Conservation (phyloP, 768 basidiomycete species). For the Leccinum subtestaceum region DNA sequence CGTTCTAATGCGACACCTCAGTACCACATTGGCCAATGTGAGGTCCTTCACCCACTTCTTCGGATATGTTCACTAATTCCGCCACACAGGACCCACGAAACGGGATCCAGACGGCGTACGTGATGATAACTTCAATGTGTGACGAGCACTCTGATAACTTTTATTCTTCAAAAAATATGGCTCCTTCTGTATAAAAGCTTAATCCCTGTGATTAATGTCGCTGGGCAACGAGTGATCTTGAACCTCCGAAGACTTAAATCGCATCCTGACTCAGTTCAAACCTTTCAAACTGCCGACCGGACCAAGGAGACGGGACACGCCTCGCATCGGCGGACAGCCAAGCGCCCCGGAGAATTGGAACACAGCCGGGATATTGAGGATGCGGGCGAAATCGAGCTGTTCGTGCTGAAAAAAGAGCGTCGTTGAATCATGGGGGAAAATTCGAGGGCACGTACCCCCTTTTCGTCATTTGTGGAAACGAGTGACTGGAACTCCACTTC, state of each 20-base stretch:
- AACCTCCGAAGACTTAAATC: slow-evolving; percentile 10
- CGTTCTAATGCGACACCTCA: background rate
- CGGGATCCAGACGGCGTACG: slow-evolving; percentile 1
- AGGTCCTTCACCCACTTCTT: background rate
- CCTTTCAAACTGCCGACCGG: background rate
- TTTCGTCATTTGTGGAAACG: background rate
- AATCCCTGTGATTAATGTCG: slow-evolving; percentile 5
- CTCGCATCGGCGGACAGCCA: background rate
- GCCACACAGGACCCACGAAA: slow-evolving; percentile 3
- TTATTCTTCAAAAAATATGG: background rate
- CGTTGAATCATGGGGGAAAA: background rate
- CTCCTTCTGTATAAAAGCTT: background rate
- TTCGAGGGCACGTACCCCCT: background rate
- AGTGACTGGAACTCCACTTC: too few species aligned
- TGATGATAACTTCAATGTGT: background rate
- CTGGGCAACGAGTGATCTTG: slow-evolving; percentile 19
- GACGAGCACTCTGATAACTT: background rate
- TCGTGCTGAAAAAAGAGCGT: background rate
- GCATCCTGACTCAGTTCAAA: background rate
- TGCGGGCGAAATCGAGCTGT: background rate
- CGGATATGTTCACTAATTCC: background rate
- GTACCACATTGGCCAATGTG: background rate
- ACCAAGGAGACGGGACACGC: background rate
- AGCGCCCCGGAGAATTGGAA: background rate
- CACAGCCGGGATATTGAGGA: background rate